Evolutionary conservation across 768 basidiomycete species (phyloP), one percentile per base, ranked within the genome.

Genomic region (Lactarius hengduanensis): DNA sequence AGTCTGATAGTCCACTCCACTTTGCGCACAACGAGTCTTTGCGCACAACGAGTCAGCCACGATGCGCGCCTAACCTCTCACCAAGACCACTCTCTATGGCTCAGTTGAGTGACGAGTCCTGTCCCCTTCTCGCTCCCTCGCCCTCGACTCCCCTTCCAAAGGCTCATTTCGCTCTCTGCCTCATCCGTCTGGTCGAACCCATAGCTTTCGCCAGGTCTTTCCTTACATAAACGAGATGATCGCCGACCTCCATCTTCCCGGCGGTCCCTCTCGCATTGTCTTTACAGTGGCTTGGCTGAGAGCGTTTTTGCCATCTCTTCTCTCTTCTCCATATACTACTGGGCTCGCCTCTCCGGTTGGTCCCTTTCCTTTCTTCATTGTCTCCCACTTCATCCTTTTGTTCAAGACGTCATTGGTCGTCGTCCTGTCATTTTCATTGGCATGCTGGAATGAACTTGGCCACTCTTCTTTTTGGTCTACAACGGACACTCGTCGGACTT

Each of bases 151-250:
- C 86, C 34, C 69, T 88, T 36, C 86, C 86, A 3, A 83, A 74
- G 68, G 75, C 74, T 5, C 83, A 86, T 73, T 77, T 80, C 13
- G 80, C 83, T 10, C 75, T 89, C 5, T 88, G 86, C 69, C 72
- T 78, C 30, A 79, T 85, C 45, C 76, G 87, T 57, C 74, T 89
- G 16, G 79, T 83, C 53, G 87, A 88, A 56, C 86, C 88, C 6
- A 77, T 90, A 53, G 80, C 82, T 28, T 86, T 85, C 76, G 83
- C 85, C 85, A 88, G 72, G 81, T 90, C 43, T 86, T 86, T 64
- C 88, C 88, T 22, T 90, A 88, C 69, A 82, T 90, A 65, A 89
- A 90, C 62, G 80, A 89, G 73, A 86, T 88, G 76, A 82, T 90
- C 69, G 78, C 77, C 30, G 79, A 80, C 58, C 78, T 89, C 4